Conservation (phyloP, 768 basidiomycete species). For the Termitomyces eurrhizus region DNA sequence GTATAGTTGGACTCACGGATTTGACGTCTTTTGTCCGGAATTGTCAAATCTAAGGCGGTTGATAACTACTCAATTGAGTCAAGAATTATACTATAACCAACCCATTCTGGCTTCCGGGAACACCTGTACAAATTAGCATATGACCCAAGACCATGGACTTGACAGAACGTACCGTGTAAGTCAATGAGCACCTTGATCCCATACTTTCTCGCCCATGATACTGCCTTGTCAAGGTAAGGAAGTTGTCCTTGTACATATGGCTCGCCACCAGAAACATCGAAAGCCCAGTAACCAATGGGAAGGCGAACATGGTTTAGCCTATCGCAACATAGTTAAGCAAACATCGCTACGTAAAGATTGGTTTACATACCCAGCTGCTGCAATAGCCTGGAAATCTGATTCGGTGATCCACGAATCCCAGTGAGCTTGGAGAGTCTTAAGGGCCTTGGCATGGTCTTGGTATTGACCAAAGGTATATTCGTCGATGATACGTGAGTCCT, state of each 20-base stretch:
- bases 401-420: slow-evolving; percentile 88
- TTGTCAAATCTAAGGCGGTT: slow-evolving; percentile 63
- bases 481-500: slow-evolving; percentile 57
- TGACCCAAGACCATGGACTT: background rate
- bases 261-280: slow-evolving; percentile 72
- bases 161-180: slow-evolving; percentile 45
- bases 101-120: slow-evolving; percentile 85
- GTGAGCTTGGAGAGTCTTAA: slow-evolving; percentile 52
- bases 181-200: slow-evolving; percentile 83
- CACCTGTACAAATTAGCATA: slow-evolving; percentile 32
- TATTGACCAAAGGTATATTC: slow-evolving; percentile 76
- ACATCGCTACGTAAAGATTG: slow-evolving; percentile 2
- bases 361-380: slow-evolving; percentile 60
- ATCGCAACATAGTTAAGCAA: slow-evolving; percentile 7
- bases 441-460: slow-evolving; percentile 48
- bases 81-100: slow-evolving; percentile 24
- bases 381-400: slow-evolving; percentile 70
- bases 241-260: slow-evolving; percentile 79
- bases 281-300: slow-evolving; percentile 91
- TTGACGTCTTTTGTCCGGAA: slow-evolving; percentile 61
- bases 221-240: slow-evolving; percentile 61
- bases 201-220: slow-evolving; percentile 64
- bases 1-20: slow-evolving; percentile 37
- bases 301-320: slow-evolving; percentile 81
- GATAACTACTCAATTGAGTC: background rate